Evolutionary conservation across 495 filamentous ascomycete genomes (phyloP).

Genomic region (Daldinia grandis): DNA sequence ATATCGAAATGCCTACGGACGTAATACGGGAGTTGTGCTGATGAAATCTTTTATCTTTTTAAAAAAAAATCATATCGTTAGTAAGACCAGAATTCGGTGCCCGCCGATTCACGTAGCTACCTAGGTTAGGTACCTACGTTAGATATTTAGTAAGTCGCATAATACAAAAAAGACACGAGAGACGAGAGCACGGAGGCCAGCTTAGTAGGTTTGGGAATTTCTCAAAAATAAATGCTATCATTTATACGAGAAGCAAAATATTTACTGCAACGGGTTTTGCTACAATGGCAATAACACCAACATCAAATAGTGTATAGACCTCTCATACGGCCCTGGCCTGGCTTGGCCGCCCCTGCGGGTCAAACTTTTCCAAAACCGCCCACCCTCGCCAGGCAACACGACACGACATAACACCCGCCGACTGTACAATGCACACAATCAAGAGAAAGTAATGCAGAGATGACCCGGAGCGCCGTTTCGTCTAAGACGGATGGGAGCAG

Average conservation of each 20-base stretch:
- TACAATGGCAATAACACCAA: conserved; percentile 17
- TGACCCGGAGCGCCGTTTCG: conserved; percentile 41
- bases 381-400: conserved; percentile 25
- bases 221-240: conserved; percentile 19
- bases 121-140: no score
- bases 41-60: background rate
- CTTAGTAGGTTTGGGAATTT: conserved; percentile 25
- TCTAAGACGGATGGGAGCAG: conserved; percentile 34
- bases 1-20: conserved; percentile 12
- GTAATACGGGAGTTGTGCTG: background rate
- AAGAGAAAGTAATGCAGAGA: conserved; percentile 36
- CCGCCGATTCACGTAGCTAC: conserved; percentile 17
- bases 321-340: conserved; percentile 20
- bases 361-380: conserved; percentile 38
- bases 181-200: conserved; percentile 15
- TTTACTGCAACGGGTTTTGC: conserved; percentile 33
- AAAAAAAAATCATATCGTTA: conserved; percentile 12
- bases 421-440: conserved; percentile 38
- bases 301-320: conserved; percentile 29
- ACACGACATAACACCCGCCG: conserved; percentile 35
- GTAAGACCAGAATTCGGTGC: conserved; percentile 20
- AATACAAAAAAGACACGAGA: conserved; percentile 4
- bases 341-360: conserved; percentile 20
- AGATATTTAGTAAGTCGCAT: conserved; percentile 11
- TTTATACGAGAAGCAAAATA: conserved; percentile 37